phyloP scores from a whole-genome alignment of 2,329 filamentous ascomycete genomes.

The Penicillium fuscoglaucum region DNA sequence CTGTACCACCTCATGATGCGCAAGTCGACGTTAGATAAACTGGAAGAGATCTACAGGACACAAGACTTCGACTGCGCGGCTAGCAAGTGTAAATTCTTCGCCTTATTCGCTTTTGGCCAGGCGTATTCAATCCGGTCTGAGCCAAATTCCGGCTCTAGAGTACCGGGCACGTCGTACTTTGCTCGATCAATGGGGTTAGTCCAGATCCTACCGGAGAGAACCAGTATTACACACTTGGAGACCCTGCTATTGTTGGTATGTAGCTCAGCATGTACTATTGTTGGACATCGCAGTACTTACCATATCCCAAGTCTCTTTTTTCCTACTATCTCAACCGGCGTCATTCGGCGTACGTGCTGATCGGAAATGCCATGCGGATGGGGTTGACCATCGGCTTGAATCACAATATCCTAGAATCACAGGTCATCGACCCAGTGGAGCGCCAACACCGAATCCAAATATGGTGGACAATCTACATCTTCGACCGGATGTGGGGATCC shows the following conservation, averaged over 20 bases:
- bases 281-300: background rate
- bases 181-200: slow-evolving; percentile 43
- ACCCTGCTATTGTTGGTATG: slow-evolving; percentile 43
- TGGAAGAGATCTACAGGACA: slow-evolving; percentile 41
- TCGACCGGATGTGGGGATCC: slow-evolving; percentile 50
- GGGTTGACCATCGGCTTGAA: slow-evolving; percentile 48
- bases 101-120: slow-evolving; percentile 48
- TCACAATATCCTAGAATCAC: slow-evolving; percentile 41
- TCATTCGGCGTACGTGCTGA: slow-evolving; percentile 37
- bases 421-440: slow-evolving; percentile 42
- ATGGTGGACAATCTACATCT: slow-evolving; percentile 44
- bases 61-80: slow-evolving; percentile 33
- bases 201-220: slow-evolving; percentile 47
- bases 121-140: slow-evolving; percentile 46
- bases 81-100: slow-evolving; percentile 49
- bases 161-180: slow-evolving; percentile 49
- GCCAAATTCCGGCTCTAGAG: slow-evolving; percentile 34
- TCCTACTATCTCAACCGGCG: slow-evolving; percentile 41
- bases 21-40: slow-evolving; percentile 41
- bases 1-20: slow-evolving; percentile 41
- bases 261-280: background rate
- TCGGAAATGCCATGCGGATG: slow-evolving; percentile 44
- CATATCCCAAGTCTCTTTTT: slow-evolving; percentile 32
- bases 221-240: slow-evolving; percentile 48
- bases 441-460: slow-evolving; percentile 40